A percentile compares a stretch with the other conserved stretches of the same genome.
These are phyloP conservation scores for Podosphaera xanthii DNA, from an alignment of 2,329 filamentous ascomycete genomes.

Conservation along the genomic window DNA sequence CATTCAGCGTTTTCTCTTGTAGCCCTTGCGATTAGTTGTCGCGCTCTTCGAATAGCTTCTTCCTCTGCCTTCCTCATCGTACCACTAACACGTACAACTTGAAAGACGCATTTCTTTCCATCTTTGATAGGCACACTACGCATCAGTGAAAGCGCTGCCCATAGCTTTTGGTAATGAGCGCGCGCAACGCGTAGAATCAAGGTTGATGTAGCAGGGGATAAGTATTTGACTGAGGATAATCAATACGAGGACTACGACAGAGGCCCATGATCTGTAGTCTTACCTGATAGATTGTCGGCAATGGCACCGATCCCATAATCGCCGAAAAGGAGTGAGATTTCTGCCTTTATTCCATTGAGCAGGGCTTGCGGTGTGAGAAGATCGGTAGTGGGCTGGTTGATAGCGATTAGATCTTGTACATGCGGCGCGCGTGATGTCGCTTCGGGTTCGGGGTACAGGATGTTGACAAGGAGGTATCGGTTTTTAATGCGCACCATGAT, in stretches of 20 bases:
- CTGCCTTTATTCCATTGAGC: conserved; percentile 43
- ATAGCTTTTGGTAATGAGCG: conserved; percentile 65
- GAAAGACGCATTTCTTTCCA: conserved; percentile 49
- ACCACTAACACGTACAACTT: conserved; percentile 69
- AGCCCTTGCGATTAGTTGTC: conserved; percentile 45
- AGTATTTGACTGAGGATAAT: conserved; percentile 53
- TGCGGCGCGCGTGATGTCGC: conserved; percentile 15
- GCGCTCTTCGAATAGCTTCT: conserved; percentile 62
- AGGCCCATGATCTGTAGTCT: conserved; percentile 4
- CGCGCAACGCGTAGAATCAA: conserved; percentile 73
- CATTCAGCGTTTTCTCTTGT: conserved; percentile 25
- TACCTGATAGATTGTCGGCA: conserved; percentile 45
- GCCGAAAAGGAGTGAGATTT: conserved; percentile 55
- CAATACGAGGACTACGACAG: background rate
- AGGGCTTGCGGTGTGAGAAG: conserved; percentile 43
- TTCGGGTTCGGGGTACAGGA: conserved; percentile 50
- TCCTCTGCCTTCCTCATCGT: conserved; percentile 85
- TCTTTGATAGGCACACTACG: conserved; percentile 35
- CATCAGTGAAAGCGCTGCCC: conserved; percentile 72
- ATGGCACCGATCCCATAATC: conserved; percentile 69
- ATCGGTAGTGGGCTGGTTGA: conserved; percentile 59
- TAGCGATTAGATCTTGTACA: conserved; percentile 38
- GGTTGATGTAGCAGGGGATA: conserved; percentile 78
- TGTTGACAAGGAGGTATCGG: conserved; percentile 83
- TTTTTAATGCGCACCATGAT: conserved; percentile 89